phyloP scores from a whole-genome alignment of 805 yeast genomes.

The Danielia oregonensis region DNA sequence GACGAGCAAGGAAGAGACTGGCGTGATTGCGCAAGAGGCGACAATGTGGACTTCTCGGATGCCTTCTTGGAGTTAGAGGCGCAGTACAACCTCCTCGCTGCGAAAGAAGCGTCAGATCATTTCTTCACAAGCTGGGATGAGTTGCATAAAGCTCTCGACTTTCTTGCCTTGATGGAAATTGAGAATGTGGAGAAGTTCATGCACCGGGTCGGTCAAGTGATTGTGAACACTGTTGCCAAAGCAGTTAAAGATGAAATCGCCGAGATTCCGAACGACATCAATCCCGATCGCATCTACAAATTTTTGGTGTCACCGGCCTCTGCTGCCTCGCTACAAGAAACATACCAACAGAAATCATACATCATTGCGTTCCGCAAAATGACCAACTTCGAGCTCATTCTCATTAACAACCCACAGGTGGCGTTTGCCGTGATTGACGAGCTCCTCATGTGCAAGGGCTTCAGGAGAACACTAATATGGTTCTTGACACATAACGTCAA shows the following conservation, averaged over 20 bases:
- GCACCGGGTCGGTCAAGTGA: constrained; percentile 32
- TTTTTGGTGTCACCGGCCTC: constrained; percentile 37
- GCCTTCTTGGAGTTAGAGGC: constrained; percentile 17
- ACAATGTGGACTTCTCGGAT: constrained; percentile 33
- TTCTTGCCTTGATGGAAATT: constrained; percentile 21
- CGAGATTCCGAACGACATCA: constrained; percentile 24
- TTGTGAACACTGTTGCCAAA: constrained; percentile 50
- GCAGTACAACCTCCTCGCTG: constrained; percentile 15
- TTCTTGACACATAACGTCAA: constrained; percentile 57
- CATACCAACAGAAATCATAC: constrained; percentile 24
- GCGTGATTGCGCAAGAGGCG: constrained; percentile 67
- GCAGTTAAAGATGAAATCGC: constrained; percentile 23
- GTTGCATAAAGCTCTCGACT: constrained; percentile 21
- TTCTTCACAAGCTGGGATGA: constrained; percentile 26
- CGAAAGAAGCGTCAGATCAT: constrained; percentile 21
- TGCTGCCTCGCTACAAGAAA: constrained; percentile 20
- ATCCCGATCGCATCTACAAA: constrained; percentile 51
- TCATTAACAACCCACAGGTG: constrained; percentile 49
- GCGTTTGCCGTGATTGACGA: constrained; percentile 63
- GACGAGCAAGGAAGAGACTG: constrained; percentile 65
- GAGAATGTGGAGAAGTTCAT: constrained; percentile 23
- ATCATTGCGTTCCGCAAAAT: constrained; percentile 29
- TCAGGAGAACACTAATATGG: constrained; percentile 63
- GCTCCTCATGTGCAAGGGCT: constrained; percentile 64
- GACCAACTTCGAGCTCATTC: constrained; percentile 48